Base-by-base conservation (phyloP, 148 eudicot genomes). In the Linanthus parryae region DNA sequence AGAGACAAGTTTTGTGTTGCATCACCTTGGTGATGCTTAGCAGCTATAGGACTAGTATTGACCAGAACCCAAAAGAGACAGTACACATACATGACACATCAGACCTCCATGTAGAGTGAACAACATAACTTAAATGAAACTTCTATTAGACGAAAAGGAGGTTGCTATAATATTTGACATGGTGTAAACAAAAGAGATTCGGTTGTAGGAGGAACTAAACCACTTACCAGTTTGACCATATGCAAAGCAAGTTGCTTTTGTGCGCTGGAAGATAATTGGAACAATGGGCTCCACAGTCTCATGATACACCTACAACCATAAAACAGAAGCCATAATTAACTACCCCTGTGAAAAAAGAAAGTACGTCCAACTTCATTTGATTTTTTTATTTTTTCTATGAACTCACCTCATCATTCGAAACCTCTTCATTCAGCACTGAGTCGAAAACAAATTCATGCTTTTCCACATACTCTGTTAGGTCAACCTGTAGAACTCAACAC, bases 201-300 rank as follows among this genome's bases (percentile, higher is more conserved):
- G n/a, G n/a, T n/a, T n/a, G n/a, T n/a, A n/a, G n/a, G n/a, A n/a
- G n/a, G n/a, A n/a, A n/a, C n/a, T 10, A 17, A 48, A 15, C 16
- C 33, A 20, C 18, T 22, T 48, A 92, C 98, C 98, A 69, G 98
- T 92, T 67, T 92, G 98, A 28, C 98, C 98, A 80, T 87, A 92
- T 27, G 98, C 98, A 72, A 92, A 92, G 77, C 98, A 92, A 44
- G 98, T 92, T 34, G 98, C 96, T 67, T 92, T 92, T 25, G 91
- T 92, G 57, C 96, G 96, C 66, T 92, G 98, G 56, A 92, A 92
- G 34, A 92, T 84, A 37, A 92, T 84, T 20, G 98, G 98, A 64
- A 92, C 94, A 53, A 92, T 84, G 59, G 96, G 98, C 70, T 92
- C 98, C 54, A 92, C 96, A 9, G 98, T 92, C 61, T 92, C 98